Evolutionary conservation across 176 grass and related monocot genomes (phyloP), one percentile per base, ranked within the genome.

Genomic region (Echinochloa phyllopogon): DNA sequence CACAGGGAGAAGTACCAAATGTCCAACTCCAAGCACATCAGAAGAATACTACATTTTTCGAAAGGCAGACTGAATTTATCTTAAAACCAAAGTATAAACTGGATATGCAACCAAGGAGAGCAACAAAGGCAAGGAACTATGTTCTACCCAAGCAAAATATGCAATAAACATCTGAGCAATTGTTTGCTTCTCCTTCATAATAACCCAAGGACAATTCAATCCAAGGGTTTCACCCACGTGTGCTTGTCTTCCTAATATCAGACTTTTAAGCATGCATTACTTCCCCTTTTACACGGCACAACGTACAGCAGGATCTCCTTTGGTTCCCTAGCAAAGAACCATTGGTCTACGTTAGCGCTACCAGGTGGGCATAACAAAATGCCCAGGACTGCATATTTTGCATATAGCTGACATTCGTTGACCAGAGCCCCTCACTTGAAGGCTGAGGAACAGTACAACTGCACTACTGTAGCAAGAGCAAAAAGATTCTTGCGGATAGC

Each of bases 21-120:
- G 5, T 16, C 14, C 1, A 75, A 70, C 17, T 77, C 9, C 48
- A 83, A 43, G 65, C 15, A 48, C 42, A 78, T 61, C 39, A 58
- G 66, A 71, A 65, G 4, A 33, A 33, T 33, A 56, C 10, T 50
- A 49, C 2, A 27, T 50, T 39, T 56, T 71, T n/a, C 3, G 5
- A 50, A 69, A 76, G n/a, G 24, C 15, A 38, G 8, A 0, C 23
- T 10, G 15, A 21, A 2, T 37, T 38, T 53, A 53, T 76, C 68
- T 49, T 40, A 10, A 69, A 76, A 76, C 11, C n/a, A 33, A 69
- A 82, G 1, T 43, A 75, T 29, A 49, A 6, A 23, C 18, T 15
- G 52, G 15, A 71, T 23, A 82, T 72, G 45, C 7, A 86, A 72
- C 49, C 25, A 86, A 24, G 71, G 83, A 65, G 77, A 77, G 38